Conservation (phyloP, 2,329 filamentous ascomycete species). For the Lojkania enalia region DNA sequence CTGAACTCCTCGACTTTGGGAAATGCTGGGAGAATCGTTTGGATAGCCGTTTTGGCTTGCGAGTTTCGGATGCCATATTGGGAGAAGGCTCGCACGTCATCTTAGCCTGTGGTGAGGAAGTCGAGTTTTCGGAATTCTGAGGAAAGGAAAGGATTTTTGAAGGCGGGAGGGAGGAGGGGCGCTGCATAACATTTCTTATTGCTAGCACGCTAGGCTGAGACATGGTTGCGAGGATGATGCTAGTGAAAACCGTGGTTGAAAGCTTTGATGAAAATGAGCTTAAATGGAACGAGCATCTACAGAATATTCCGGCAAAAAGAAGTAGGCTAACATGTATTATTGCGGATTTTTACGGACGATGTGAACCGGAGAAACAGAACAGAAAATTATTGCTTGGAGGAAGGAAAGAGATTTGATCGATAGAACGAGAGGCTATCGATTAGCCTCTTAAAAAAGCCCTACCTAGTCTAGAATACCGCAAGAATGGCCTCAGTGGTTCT, state of each 20-base stretch:
- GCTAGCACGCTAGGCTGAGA: constrained; percentile 1
- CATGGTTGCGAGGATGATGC: constrained; percentile 4
- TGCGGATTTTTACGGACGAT: neutral
- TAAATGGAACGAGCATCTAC: neutral
- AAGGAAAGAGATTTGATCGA: neutral
- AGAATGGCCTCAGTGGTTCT: too few relatives aligned
- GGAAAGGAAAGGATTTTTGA: too few relatives aligned
- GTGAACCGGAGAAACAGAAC: neutral
- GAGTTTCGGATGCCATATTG: constrained; percentile 10
- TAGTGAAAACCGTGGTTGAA: neutral
- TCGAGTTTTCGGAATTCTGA: neutral
- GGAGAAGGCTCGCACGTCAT: neutral
- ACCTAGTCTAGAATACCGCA: neutral
- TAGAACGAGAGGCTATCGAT: neutral
- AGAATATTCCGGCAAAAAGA: neutral
- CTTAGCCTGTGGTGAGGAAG: neutral
- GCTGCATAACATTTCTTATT: neutral
- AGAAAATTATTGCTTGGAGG: neutral
- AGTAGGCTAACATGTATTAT: neutral
- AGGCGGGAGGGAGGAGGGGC: neutral
- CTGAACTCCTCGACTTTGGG: too few relatives aligned
- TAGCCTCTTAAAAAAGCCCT: neutral
- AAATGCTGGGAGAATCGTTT: constrained; percentile 15
- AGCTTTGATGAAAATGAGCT: neutral
- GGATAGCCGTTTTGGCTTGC: constrained; percentile 8